phyloP scores from a whole-genome alignment of 805 yeast genomes.

The Cyberlindnera xylosilytica region DNA sequence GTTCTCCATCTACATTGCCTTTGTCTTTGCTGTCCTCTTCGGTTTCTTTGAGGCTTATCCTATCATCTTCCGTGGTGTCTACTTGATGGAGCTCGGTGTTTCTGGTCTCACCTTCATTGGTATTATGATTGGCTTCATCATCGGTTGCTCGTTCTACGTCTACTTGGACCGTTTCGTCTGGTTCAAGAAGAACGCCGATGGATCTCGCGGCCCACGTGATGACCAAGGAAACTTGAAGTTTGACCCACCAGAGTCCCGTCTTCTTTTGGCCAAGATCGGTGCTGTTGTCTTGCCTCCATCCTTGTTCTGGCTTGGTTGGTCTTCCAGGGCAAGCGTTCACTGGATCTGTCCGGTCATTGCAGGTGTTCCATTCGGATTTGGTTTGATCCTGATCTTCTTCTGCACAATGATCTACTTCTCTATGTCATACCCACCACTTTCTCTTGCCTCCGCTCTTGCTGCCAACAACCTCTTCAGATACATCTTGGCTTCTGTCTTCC shows the following conservation, averaged over 20 bases:
- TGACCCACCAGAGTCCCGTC: conserved; percentile 58
- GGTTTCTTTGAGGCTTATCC: conserved; percentile 82
- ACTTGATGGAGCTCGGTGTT: conserved; percentile 54
- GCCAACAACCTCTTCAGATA: conserved; percentile 83
- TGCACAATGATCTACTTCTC: conserved; percentile 66
- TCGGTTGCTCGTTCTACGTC: conserved; percentile 53
- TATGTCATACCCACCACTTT: conserved; percentile 68
- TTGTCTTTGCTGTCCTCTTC: conserved; percentile 72
- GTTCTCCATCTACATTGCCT: conserved; percentile 67
- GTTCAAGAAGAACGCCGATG: conserved; percentile 60
- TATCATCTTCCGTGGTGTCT: conserved; percentile 64
- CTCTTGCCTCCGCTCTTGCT: conserved; percentile 84
- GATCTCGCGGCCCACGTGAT: conserved; percentile 52
- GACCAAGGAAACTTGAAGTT: conserved; percentile 47
- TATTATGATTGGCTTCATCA: conserved; percentile 63
- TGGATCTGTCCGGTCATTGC: conserved; percentile 78
- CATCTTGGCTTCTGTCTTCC: conserved; percentile 73
- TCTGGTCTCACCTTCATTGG: conserved; percentile 71
- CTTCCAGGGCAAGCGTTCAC: conserved; percentile 55
- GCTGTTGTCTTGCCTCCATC: conserved; percentile 63
- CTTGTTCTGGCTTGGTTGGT: conserved; percentile 83
- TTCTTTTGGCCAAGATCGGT: conserved; percentile 63
- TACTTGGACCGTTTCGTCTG: conserved; percentile 44
- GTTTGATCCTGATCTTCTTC: conserved; percentile 69
- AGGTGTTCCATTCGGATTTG: conserved; percentile 78